Evolutionary conservation across 2,329 filamentous ascomycete genomes (phyloP), one percentile per base, ranked within the genome.

Genomic region (Teratosphaeria epicoccoides): DNA sequence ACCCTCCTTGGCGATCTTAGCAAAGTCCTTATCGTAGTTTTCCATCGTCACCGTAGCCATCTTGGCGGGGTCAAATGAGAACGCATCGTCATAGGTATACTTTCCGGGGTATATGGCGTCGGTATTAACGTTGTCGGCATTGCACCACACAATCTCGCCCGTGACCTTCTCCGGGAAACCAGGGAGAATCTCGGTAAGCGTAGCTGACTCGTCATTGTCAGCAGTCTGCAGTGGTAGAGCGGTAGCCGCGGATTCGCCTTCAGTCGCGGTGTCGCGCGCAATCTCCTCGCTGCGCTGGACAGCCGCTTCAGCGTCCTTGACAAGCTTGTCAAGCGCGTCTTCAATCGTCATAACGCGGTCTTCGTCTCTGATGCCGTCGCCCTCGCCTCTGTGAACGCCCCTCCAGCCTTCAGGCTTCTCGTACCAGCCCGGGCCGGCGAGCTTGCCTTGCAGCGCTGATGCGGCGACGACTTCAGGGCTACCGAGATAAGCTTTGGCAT

Each of bases 41-140:
- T 85, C 79, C 89, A 97, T 96, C 69, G 86, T 90, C 0, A 90
- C 89, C 58, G 86, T 75, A 0, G 88, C 88, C 91, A 97, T 96
- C 52, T 81, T 81, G 55, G 88, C 84, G 0, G 71, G 74, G 0
- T 85, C 72, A 0, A 96, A 75, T 0, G 85, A 72, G 1, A 97
- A 76, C 61, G 87, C 79, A 64, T 97, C 90, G 66, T 94, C 88
- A 70, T 97, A 97, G 0, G 90, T 96, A 68, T 88, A 89, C 66
- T 90, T 89, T 4, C 87, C 88, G 0, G 89, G 86, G 68, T 97
- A 97, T 67, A 97, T 95, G 50, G 80, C 84, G 64, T 97, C 91
- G 0, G 91, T 97, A 71, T 93, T 87, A 66, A 96, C 81, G 70
- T 95, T 94, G 66, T 89, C 85, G 0, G 80, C 81, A 62, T 95